Percentiles rank a stretch among this genome's conserved stretches.
Evolutionary conservation across 2,329 filamentous ascomycete species (phyloP).

Genomic region (Xylariaceae sp.): DNA sequence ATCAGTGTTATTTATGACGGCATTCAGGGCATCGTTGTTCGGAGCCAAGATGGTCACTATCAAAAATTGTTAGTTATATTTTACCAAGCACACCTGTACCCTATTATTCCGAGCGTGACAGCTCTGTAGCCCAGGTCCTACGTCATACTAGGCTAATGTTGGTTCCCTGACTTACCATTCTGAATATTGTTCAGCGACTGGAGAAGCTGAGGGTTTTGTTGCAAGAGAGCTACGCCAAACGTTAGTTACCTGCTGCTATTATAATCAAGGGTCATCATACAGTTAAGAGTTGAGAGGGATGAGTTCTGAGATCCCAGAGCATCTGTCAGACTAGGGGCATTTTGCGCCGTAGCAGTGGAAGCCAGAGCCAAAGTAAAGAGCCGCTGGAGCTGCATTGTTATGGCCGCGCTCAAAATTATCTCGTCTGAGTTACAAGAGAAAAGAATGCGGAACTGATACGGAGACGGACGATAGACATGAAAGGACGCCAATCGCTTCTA

Average conservation of each 20-base stretch:
- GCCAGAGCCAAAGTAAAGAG: constrained; percentile 21
- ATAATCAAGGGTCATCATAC: constrained; percentile 12
- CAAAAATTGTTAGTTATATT: neutral
- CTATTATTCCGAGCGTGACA: too few species aligned
- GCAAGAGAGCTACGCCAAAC: constrained; percentile 27
- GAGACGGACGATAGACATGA: neutral
- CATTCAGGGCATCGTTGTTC: constrained; percentile 55
- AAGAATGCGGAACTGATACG: neutral
- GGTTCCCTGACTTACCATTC: constrained; percentile 43
- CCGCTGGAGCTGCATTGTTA: constrained; percentile 27
- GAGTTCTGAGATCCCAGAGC: constrained; percentile 31
- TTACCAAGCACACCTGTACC: too few species aligned
- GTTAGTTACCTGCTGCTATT: neutral
- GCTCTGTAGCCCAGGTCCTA: too few species aligned
- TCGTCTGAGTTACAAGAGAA: neutral
- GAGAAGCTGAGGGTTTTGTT: constrained; percentile 23
- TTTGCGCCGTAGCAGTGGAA: constrained; percentile 14
- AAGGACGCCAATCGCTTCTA: too few species aligned
- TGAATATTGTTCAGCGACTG: constrained; percentile 22
- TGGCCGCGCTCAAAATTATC: neutral
- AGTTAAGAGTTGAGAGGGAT: constrained; percentile 26
- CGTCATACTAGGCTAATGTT: neutral
- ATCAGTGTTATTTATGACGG: constrained; percentile 44
- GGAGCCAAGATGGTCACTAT: constrained; percentile 63
- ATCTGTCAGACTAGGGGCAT: constrained; percentile 25